Base-by-base conservation (phyloP, 495 filamentous ascomycete species). In the Aspergillus campestris region DNA sequence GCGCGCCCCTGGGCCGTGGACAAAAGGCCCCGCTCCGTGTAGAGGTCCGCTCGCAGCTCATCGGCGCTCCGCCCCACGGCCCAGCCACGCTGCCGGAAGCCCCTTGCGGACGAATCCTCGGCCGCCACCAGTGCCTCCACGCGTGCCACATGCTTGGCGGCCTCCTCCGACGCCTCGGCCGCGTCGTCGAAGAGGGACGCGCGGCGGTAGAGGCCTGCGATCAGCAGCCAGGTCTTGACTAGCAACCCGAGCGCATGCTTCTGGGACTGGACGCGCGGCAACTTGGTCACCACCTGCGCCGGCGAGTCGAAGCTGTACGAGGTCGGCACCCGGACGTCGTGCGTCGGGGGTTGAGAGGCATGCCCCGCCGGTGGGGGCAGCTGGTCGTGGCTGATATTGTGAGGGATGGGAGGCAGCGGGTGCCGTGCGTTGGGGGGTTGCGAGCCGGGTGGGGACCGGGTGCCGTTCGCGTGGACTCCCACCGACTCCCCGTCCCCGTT, bases 181-280 rank as follows among this genome's bases (percentile, higher is more conserved):
- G 86, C 83, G 59, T 97, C 89, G 1, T 84, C 79, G 34, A 79
- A 77, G 60, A 90, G 79, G 1, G 73, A 79, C 8, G 90, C 87
- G 37, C 87, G 79, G 18, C 89, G 79, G 55, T 98, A 97, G 42
- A 96, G 79, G 0, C 82, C 82, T 3, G 87, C 82, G 38, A 95
- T 89, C 48, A 89, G 82, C 9, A 95, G 74, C 92, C 92, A 98
- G 15, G 94, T 79, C 43, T 79, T 81, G n/a, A 84, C 71, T 6
- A 95, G 73, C 53, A 83, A 62, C 5, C 72, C 73, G 31, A 73
- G 73, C 15, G 81, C 71, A 47, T 78, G 79, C 42, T 78, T 78
- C 49, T 75, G 71, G 31, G 60, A 59, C 55, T 72, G 60, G 31
- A 62, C 38, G 39, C 59, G 46, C 30, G 70, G 54, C 30, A 69